phyloP scores from a whole-genome alignment of 495 filamentous ascomycete species.

The Xylaria curta region DNA sequence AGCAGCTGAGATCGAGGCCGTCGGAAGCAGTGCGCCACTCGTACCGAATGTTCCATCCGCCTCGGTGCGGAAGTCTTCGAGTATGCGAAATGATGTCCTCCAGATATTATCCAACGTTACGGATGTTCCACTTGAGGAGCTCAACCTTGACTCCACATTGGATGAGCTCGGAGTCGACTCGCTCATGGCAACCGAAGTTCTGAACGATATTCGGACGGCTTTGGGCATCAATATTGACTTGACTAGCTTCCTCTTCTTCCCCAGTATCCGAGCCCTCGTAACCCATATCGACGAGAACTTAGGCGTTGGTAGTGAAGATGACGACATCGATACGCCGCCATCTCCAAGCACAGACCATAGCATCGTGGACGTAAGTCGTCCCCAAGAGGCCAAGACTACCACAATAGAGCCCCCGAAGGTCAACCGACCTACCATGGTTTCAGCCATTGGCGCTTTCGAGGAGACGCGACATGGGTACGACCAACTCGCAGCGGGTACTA shows the following conservation, averaged over 20 bases:
- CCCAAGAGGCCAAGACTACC: background rate
- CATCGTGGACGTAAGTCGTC: background rate
- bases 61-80: slow-evolving; percentile 7
- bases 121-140: slow-evolving; percentile 14
- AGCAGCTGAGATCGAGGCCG: background rate
- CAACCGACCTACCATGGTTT: slow-evolving; percentile 13
- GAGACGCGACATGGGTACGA: slow-evolving; percentile 28
- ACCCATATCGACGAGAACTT: slow-evolving; percentile 26
- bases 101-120: slow-evolving; percentile 20
- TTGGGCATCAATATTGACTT: slow-evolving; percentile 32
- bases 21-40: background rate
- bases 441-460: slow-evolving; percentile 27
- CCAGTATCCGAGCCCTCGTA: slow-evolving; percentile 21
- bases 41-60: background rate
- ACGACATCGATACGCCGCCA: slow-evolving; percentile 9
- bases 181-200: slow-evolving; percentile 38
- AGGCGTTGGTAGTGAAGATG: slow-evolving; percentile 8
- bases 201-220: slow-evolving; percentile 25
- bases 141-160: slow-evolving; percentile 23
- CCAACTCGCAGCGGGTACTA: slow-evolving; percentile 16
- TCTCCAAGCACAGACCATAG: background rate
- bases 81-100: slow-evolving; percentile 16
- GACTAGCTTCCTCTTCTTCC: slow-evolving; percentile 28
- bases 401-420: background rate
- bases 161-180: slow-evolving; percentile 49